Base-by-base conservation (phyloP, 2,329 filamentous ascomycete species). In the Purpureocillium lavendulum region DNA sequence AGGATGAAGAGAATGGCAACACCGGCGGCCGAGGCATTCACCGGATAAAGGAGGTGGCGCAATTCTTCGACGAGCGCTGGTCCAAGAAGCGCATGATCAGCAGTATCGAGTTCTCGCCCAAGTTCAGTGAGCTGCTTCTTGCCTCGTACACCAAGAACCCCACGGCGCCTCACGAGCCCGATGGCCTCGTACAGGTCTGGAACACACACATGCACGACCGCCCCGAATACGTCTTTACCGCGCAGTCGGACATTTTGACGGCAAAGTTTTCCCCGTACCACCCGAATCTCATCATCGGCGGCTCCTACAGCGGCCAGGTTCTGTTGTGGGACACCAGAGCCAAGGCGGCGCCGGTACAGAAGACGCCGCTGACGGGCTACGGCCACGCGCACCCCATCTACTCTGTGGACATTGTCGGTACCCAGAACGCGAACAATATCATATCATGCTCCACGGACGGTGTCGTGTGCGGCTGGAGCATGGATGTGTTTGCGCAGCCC, bases 201-300 rank as follows among this genome's bases (percentile, higher is more conserved):
- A 98, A 96, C 57, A 75, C 88, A 55, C 89, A 97, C 61, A 82
- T 97, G 59, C 89, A 94, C 52, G 87, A 92, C 50, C 80, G 92
- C 24, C 88, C 92, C 1, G 92, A 98, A 69, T 97, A 95, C 62
- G 82, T 94, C 42, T 96, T 98, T 60, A 89, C 95, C 53, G 89
- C 90, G 9, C 90, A 94, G 45, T 96, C 89, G 33, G 92, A 98
- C 62, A 87, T 98, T 39, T 74, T 98, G 12, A 86, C 89, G 1
- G 92, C 92, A 47, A 94, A 92, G 50, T 98, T 98, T 65, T 97
- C 92, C n/a, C 92, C 92, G 0, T 96, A 96, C 58, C 92, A 98
- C 59, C 90, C 90, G 4, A 96, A 95, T 51, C 73, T 98, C 39
- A 94, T 98, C 53, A 80, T 98, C 45, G 92, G 92, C 45, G 94